Evolutionary conservation across 768 basidiomycete species (phyloP).

Genomic region (Termitomyces sp.): DNA sequence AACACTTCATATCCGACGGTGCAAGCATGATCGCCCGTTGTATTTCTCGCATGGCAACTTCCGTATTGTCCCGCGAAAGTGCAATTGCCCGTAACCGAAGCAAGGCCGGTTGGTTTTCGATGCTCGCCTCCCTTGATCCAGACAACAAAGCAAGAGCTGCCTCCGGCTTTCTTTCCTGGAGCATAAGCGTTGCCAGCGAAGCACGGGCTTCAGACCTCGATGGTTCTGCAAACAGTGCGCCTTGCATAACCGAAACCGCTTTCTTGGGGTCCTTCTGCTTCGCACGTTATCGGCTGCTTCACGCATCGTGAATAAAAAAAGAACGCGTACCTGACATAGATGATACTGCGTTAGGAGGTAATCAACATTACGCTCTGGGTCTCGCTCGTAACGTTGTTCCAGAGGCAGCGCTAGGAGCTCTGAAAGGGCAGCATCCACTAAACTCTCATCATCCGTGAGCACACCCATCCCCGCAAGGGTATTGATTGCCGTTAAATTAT

Average conservation of each 20-base stretch:
- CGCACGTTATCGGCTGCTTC: background rate
- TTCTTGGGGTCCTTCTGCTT: constrained; percentile 43
- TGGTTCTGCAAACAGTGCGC: constrained; percentile 56
- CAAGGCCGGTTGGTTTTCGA: constrained; percentile 35
- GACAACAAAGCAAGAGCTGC: constrained; percentile 47
- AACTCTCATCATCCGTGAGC: constrained; percentile 68
- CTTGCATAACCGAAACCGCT: constrained; percentile 54
- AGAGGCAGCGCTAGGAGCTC: constrained; percentile 72
- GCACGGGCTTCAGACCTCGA: constrained; percentile 43
- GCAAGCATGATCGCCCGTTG: constrained; percentile 64
- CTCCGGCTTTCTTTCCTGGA: constrained; percentile 42
- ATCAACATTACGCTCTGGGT: constrained; percentile 66
- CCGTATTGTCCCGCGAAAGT: constrained; percentile 18
- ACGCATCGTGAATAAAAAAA: background rate
- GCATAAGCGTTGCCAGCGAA: constrained; percentile 49
- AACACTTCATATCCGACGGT: constrained; percentile 49
- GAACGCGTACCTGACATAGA: constrained; percentile 58
- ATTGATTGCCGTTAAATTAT: constrained; percentile 79
- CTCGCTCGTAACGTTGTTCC: constrained; percentile 61
- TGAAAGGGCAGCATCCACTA: constrained; percentile 83
- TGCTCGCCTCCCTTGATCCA: constrained; percentile 18
- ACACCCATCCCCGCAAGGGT: constrained; percentile 89
- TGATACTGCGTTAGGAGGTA: constrained; percentile 71
- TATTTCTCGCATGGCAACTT: constrained; percentile 38
- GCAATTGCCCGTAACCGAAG: constrained; percentile 52